A percentile compares a stretch with the other conserved stretches of the same genome.
phyloP scores from a whole-genome alignment of 805 yeast species.

The Kazachstania taianensis region DNA sequence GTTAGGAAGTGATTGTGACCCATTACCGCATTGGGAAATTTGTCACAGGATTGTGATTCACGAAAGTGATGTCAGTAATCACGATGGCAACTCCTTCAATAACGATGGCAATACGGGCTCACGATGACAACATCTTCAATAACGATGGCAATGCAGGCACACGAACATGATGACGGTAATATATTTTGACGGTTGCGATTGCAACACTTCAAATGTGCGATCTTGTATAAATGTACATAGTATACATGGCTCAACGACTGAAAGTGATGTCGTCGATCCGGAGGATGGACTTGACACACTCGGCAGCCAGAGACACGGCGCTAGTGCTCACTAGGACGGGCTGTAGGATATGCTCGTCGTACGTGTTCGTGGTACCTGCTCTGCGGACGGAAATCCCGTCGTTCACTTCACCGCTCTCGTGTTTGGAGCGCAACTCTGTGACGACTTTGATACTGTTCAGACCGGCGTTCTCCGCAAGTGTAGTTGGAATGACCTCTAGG shows the following conservation, averaged over 20 bases:
- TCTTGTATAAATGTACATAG: too few species aligned
- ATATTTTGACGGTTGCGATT: too few species aligned
- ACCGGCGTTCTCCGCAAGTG: conserved; percentile 93
- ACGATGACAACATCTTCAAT: too few species aligned
- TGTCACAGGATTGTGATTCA: too few species aligned
- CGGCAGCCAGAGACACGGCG: conserved; percentile 90
- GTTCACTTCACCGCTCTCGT: conserved; percentile 78
- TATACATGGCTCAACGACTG: conserved; percentile 66
- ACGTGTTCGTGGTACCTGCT: conserved; percentile 85
- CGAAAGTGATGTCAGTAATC: too few species aligned
- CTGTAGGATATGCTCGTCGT: conserved; percentile 88
- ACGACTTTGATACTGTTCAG: conserved; percentile 83
- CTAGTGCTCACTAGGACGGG: conserved; percentile 92
- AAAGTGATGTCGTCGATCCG: conserved; percentile 96
- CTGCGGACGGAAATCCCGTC: conserved; percentile 96
- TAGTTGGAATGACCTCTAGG: conserved; percentile 84
- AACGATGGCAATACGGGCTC: too few species aligned
- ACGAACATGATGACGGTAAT: too few species aligned
- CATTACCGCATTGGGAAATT: conserved; percentile 1
- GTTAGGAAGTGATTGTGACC: too few species aligned
- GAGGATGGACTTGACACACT: conserved; percentile 88
- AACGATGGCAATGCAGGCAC: too few species aligned
- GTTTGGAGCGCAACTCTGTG: conserved; percentile 83
- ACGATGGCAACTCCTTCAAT: too few species aligned
- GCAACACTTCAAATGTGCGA: too few species aligned